Conservation (phyloP, 345 rosid species). For the Lepidium aucheri region DNA sequence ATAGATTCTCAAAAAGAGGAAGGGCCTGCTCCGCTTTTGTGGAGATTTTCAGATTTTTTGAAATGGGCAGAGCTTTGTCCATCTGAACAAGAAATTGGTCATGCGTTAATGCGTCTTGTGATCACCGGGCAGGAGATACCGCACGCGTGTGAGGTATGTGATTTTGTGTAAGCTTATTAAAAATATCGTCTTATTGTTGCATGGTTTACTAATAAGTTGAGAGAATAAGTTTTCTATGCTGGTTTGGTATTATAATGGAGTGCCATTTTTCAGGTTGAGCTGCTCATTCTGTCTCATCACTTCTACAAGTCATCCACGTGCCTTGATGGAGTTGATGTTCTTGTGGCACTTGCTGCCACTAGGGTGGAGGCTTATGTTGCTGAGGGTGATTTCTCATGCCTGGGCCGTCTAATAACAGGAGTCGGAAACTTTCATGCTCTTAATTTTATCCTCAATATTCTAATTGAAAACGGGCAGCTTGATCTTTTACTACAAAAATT, state of each 20-base stretch:
- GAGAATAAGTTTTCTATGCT: background rate
- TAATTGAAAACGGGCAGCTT: constrained; percentile 90
- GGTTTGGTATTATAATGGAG: background rate
- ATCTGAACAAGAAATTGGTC: constrained; percentile 95
- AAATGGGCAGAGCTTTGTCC: constrained; percentile 99
- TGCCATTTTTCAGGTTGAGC: constrained; percentile 66
- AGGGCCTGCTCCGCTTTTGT: constrained; percentile 93
- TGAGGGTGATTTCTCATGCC: constrained; percentile 93
- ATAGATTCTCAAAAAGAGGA: constrained; percentile 94
- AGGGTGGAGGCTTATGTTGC: constrained; percentile 90
- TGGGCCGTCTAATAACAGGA: constrained; percentile 92
- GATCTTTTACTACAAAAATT: constrained; percentile 91
- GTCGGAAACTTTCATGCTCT: constrained; percentile 95
- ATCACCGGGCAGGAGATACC: constrained; percentile 97
- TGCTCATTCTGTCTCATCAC: constrained; percentile 93
- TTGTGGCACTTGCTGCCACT: constrained; percentile 94
- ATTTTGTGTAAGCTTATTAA: background rate
- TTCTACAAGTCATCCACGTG: constrained; percentile 96
- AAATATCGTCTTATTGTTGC: background rate
- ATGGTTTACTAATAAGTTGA: background rate
- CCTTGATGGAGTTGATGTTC: constrained; percentile 99
- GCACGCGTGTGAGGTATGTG: constrained; percentile 88
- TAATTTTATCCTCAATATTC: constrained; percentile 88
- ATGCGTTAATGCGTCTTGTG: constrained; percentile 97
- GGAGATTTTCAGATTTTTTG: constrained; percentile 96